Evolutionary conservation across 345 rosid species (phyloP), one percentile per base, ranked within the genome.

Genomic region (Cochlearia excelsa): DNA sequence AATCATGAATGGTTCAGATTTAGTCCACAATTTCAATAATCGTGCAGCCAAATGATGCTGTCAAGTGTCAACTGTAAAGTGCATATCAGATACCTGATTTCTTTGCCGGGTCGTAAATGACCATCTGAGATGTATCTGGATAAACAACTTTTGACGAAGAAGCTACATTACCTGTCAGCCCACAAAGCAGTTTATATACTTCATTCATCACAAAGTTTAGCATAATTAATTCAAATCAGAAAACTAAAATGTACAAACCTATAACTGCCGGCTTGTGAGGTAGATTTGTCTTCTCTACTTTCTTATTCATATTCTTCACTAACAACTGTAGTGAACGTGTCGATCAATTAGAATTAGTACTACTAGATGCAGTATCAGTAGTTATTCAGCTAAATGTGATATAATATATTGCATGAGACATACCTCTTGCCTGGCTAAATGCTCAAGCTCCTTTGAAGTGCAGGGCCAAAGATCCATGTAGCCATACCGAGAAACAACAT

Each of bases 391-490:
- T 51, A 45, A 34, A 40, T 46, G 65, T 6, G 11, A 26, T 47
- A 61, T 5, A 7, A 26, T 41, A 64, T 55, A 11, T 53, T 48
- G 54, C 49, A 66, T 38, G 26, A 57, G 45, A 39, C 26, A 47
- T 85, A 91, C 98, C 98, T 88, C 98, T 74, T 92, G 98, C 39
- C 86, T 76, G 53, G 90, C 77, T 75, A 88, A 78, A 70, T 83
- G 86, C 74, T 92, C 95, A 74, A 92, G 78, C 62, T 92, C 98
- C 68, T 69, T 80, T 30, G 90, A 77, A 67, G 86, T 79, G 77
- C 96, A 84, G 2, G 98, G 98, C 92, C 85, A 86, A 39, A 92
- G 88, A 80, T 84, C 98, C 98, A 86, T 92, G 80, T 77, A 92
- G 71, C 88, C 78, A 68, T 92, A 86, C 26, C 96, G 86, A 57